Evolutionary conservation across 1,284 basidiomycete species (phyloP).

Genomic region (Leccinum fuscescens): DNA sequence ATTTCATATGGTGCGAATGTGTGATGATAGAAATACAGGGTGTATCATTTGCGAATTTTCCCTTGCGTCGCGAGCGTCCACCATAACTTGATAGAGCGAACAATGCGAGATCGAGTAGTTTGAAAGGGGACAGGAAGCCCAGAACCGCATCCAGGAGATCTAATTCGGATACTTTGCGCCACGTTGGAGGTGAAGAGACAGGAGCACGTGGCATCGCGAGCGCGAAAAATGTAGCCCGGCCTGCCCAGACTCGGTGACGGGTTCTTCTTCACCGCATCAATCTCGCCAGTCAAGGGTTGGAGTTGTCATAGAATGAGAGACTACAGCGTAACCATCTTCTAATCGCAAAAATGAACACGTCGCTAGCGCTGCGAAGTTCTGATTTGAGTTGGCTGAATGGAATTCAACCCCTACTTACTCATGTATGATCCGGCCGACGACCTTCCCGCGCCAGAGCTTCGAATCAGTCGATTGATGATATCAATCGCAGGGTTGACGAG

Average conservation of each 20-base stretch:
- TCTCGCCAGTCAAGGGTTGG: conserved; percentile 1
- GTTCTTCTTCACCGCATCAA: not conserved
- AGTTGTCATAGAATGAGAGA: conserved; percentile 15
- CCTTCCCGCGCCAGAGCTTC: not conserved
- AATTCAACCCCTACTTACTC: not conserved
- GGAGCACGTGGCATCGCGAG: not conserved
- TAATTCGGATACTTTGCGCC: conserved; percentile 6
- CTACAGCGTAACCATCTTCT: conserved; percentile 9
- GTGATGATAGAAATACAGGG: conserved; percentile 15
- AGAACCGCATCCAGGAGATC: not conserved
- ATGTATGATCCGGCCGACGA: conserved; percentile 24
- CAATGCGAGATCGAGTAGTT: conserved; percentile 25
- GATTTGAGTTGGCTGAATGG: not conserved
- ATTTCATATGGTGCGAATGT: conserved; percentile 1
- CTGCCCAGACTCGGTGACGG: not conserved
- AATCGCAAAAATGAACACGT: not conserved
- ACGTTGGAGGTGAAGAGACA: conserved; percentile 6
- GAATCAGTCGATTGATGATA: not conserved
- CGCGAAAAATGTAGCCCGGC: conserved; percentile 10
- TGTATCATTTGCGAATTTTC: conserved; percentile 7
- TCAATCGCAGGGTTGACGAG: conserved; percentile 1
- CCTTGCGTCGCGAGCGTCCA: not conserved
- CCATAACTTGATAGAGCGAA: conserved; percentile 25
- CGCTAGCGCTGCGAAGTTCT: conserved; percentile 3
- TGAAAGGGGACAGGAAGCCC: conserved; percentile 11